These are phyloP conservation scores for Penicillium arizonense DNA, from an alignment of 495 filamentous ascomycete species.

Conservation along the genomic window DNA sequence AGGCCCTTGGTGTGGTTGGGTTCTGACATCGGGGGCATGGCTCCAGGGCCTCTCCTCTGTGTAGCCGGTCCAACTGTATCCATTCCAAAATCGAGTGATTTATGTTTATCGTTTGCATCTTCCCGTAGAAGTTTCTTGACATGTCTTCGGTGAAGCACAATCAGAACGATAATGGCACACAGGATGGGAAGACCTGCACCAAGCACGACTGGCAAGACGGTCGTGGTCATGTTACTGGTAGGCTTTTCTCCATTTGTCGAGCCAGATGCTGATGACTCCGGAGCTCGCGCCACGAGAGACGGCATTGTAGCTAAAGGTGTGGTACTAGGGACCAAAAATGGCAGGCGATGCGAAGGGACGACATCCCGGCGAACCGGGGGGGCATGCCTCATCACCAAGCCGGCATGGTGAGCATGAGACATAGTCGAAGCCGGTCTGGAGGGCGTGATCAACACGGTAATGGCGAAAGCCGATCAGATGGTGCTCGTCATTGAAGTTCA, in stretches of 20 bases:
- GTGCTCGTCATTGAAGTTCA: slow-evolving; percentile 16
- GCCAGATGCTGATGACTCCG: slow-evolving; percentile 11
- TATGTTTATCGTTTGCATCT: slow-evolving; percentile 84
- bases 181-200: slow-evolving; percentile 79
- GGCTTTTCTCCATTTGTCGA: slow-evolving; percentile 33
- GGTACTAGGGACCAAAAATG: slow-evolving; percentile 17
- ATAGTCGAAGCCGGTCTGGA: slow-evolving; percentile 20
- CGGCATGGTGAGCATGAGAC: slow-evolving; percentile 32
- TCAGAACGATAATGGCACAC: slow-evolving; percentile 61
- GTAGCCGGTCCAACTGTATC: slow-evolving; percentile 42
- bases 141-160: slow-evolving; percentile 77
- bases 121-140: slow-evolving; percentile 70
- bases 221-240: slow-evolving; percentile 51
- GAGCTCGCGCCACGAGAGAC: slow-evolving; percentile 30
- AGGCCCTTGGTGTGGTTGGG: slow-evolving; percentile 63
- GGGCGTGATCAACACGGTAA: slow-evolving; percentile 3
- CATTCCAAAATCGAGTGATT: slow-evolving; percentile 91
- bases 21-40: slow-evolving; percentile 24
- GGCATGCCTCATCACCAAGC: slow-evolving; percentile 21
- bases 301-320: slow-evolving; percentile 13
- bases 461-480: slow-evolving; percentile 10
- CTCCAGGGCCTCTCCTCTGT: slow-evolving; percentile 42
- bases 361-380: slow-evolving; percentile 27
- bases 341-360: slow-evolving; percentile 26
- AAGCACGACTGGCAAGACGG: slow-evolving; percentile 73